Evolutionary conservation across 2,329 filamentous ascomycete genomes (phyloP).

Genomic region (Diaporthe humulicola): DNA sequence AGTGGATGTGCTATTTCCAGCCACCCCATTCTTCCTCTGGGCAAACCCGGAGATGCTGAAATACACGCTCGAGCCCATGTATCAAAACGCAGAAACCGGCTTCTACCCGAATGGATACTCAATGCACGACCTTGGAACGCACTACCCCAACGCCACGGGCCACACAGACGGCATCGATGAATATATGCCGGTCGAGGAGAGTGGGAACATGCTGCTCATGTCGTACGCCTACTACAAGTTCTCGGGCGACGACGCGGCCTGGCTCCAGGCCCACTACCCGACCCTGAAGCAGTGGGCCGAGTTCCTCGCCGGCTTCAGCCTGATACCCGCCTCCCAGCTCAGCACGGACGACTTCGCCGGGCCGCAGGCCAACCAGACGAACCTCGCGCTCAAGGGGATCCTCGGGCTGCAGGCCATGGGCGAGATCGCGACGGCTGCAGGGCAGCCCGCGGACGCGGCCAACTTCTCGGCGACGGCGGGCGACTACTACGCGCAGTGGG

Average conservation of each 20-base stretch:
- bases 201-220: conserved; percentile 83
- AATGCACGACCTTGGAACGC: conserved; percentile 80
- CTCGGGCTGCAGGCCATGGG: conserved; percentile 84
- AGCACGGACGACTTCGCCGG: conserved; percentile 83
- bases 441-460: conserved; percentile 66
- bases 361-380: conserved; percentile 78
- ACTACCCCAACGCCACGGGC: conserved; percentile 80
- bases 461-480: conserved; percentile 67
- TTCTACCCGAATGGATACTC: conserved; percentile 86
- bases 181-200: conserved; percentile 81
- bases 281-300: conserved; percentile 79
- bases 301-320: conserved; percentile 77
- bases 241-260: conserved; percentile 40
- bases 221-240: conserved; percentile 40
- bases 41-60: conserved; percentile 84
- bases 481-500: conserved; percentile 77
- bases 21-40: conserved; percentile 87
- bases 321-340: conserved; percentile 77
- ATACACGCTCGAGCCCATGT: conserved; percentile 81
- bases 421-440: conserved; percentile 66
- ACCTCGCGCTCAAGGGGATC: conserved; percentile 83
- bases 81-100: conserved; percentile 84
- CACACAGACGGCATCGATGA: conserved; percentile 77
- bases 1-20: conserved; percentile 87
- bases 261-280: conserved; percentile 65